Evolutionary conservation across 2,329 filamentous ascomycete species (phyloP), one percentile per base, ranked within the genome.

Genomic region (Coniella lustricola): DNA sequence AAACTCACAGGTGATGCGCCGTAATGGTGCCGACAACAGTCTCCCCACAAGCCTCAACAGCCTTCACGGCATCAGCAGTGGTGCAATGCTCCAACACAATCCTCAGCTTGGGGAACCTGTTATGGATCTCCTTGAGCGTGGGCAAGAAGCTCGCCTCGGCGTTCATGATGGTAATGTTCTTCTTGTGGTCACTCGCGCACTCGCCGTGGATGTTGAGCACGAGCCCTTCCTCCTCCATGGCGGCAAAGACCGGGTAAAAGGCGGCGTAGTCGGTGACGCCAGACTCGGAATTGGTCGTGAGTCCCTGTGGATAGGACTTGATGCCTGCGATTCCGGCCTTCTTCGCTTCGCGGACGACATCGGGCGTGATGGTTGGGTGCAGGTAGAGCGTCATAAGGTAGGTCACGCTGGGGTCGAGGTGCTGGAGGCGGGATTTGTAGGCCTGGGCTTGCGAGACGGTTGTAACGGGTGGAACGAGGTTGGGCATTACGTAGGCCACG

Each of bases 41-140:
- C 16, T 83, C 77, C 0, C 89, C 88, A 60, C 89, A 94, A 13
- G 78, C 72, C 55, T 77, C 76, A 32, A 96, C 90, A 1, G 88
- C 83, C 54, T 85, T 79, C 4, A 95, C 73, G 0, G 90, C 90
- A 1, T 85, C 87, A 1, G 81, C 82, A 1, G 89, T 94, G 10
- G 89, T 90, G 73, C 88, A 94, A 69, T 96, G 90, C 70, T 96
- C 87, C 40, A 93, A 66, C 36, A 87, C 71, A 51, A 84, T 82
- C 34, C 75, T 77, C 36, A 94, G 73, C 17, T 76, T 72, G 1
- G 91, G 90, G 64, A 94, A 96, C 21, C 73, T 73, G 18, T 75
- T 67, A 60, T 95, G 87, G 2, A 97, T 76, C 16, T 77, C 76
- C 54, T 78, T 72, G 31, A 96, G 73, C 0, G 84, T 91, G 0